Conservation (phyloP, 192 early-diverging fungal genomes). For the Coemansia sp. region DNA sequence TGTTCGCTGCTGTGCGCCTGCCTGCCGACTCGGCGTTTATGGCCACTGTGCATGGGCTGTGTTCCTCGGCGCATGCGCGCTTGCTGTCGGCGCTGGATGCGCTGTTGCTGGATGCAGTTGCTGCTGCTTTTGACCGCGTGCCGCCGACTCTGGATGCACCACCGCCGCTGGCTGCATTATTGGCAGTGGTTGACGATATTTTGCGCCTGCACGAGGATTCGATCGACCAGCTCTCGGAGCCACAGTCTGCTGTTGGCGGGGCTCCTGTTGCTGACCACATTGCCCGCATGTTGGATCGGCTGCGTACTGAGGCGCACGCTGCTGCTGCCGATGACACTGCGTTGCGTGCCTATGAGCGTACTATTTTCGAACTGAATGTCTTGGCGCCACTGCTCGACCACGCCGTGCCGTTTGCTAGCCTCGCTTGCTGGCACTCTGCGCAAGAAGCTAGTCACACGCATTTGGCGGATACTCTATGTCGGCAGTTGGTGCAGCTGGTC, state of each 20-base stretch:
- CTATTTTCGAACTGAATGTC: constrained; percentile 41
- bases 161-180: constrained; percentile 16
- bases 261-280: constrained; percentile 2
- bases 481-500: constrained; percentile 19
- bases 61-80: background rate
- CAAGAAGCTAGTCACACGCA: background rate
- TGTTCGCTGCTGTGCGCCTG: constrained; percentile 23
- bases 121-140: constrained; percentile 21
- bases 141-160: constrained; percentile 39
- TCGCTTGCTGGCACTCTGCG: constrained; percentile 1
- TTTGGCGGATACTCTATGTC: constrained; percentile 12
- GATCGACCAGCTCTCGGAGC: background rate
- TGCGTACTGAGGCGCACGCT: constrained; percentile 13
- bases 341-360: constrained; percentile 29
- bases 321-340: background rate
- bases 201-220: constrained; percentile 26
- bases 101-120: constrained; percentile 6
- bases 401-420: background rate
- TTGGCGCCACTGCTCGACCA: constrained; percentile 11
- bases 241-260: background rate
- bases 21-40: constrained; percentile 23
- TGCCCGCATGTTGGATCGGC: background rate
- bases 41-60: constrained; percentile 10
- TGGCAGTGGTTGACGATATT: constrained; percentile 22
- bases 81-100: constrained; percentile 10